Evolutionary conservation across 2,329 filamentous ascomycete genomes (phyloP), one percentile per base, ranked within the genome.

Genomic region (Davidsoniella australis): DNA sequence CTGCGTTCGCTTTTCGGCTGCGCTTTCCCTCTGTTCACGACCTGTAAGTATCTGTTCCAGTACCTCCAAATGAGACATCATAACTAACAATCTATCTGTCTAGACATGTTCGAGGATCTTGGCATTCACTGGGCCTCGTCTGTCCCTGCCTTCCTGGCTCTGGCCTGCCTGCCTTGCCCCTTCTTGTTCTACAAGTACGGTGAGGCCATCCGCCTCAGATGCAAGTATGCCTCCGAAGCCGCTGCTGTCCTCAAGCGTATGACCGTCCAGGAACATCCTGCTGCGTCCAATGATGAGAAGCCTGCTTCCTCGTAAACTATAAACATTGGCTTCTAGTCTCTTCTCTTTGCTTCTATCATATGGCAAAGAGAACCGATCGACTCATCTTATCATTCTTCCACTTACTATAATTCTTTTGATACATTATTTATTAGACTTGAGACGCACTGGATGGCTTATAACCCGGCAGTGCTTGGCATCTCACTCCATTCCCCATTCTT

Each of bases 141-240:
- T 0, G 66, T 89, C 12, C 83, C 82, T 0, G 85, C 78, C 0
- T 88, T 89, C 64, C 67, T 89, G 3, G 75, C 82, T 0, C 61
- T 87, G 3, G 72, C 70, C 9, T 87, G 82, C 62, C 67, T 85
- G 16, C 82, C 84, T 0, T 80, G 84, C 58, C 83, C 84, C 0
- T 81, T 83, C 62, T 61, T 89, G 14, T 85, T 89, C 63, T 84
- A 83, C 66, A 78, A 73, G 56, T 85, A 85, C 60, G 83, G 83
- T 54, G 24, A 58, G 36, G 46, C 47, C 8, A 81, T 88, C 56
- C 71, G 82, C 18, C 66, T 70, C 60, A 74, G 69, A 58, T 85
- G 82, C 70, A 79, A 80, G 65, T 87, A 73, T 58, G 76, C 82
- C 5, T 71, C 75, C 8, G 72, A 85, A 62, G 75, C 81, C 5